Evolutionary conservation across 1,139 yeast species (phyloP).

Genomic region (Yamadazyma sp.): DNA sequence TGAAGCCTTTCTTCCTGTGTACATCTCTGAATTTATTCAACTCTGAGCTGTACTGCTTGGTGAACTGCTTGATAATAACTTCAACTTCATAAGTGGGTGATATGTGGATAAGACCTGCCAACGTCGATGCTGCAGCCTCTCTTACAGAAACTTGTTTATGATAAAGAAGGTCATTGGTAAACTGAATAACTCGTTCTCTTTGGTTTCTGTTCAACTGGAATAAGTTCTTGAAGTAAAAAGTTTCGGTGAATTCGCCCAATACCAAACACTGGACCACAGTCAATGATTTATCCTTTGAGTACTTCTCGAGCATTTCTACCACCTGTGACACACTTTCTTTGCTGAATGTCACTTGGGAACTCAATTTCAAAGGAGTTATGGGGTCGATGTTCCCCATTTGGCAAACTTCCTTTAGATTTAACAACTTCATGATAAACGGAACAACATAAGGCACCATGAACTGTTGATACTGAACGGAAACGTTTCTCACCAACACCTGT

Average conservation of each 20-base stretch:
- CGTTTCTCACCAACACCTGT: conserved; percentile 43
- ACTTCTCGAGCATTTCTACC: conserved; percentile 50
- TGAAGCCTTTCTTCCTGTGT: conserved; percentile 31
- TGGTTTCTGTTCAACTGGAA: conserved; percentile 54
- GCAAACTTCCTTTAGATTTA: conserved; percentile 78
- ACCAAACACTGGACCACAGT: conserved; percentile 71
- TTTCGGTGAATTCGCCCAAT: conserved; percentile 70
- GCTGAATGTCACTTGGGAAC: conserved; percentile 62
- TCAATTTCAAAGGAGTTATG: conserved; percentile 48
- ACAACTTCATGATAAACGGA: conserved; percentile 69
- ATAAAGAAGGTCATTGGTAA: conserved; percentile 55
- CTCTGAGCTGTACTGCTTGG: conserved; percentile 24
- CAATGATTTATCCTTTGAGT: conserved; percentile 38
- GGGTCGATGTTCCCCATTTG: conserved; percentile 69
- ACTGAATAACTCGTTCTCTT: conserved; percentile 49
- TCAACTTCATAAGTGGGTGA: conserved; percentile 61
- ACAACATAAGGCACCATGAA: conserved; percentile 48
- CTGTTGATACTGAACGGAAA: conserved; percentile 39
- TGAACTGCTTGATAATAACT: conserved; percentile 25
- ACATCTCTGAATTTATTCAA: conserved; percentile 34
- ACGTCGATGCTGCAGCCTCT: conserved; percentile 69
- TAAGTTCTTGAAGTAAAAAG: conserved; percentile 71
- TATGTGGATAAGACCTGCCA: conserved; percentile 81
- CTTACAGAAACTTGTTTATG: conserved; percentile 77
- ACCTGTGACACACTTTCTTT: conserved; percentile 42